Percentiles rank a stretch among this genome's conserved stretches.
These are phyloP conservation scores for Boletus eberwhitei DNA, from an alignment of 768 basidiomycete species.

Conservation along the genomic window DNA sequence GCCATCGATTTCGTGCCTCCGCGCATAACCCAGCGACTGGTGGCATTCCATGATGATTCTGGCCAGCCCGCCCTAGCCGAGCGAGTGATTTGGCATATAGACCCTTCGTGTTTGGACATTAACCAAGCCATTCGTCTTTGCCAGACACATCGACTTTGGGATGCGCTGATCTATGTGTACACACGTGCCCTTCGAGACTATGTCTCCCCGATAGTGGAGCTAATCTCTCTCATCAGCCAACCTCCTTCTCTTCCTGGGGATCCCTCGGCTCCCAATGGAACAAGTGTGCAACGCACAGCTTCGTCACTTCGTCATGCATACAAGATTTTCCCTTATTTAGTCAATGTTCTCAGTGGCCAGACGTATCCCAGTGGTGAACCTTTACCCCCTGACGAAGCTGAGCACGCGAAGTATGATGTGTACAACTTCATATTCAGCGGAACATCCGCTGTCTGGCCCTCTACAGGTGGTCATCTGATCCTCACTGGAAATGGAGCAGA, in stretches of 20 bases:
- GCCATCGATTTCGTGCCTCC: slow-evolving; percentile 78
- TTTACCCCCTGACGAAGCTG: slow-evolving; percentile 60
- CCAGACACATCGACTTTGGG: slow-evolving; percentile 78
- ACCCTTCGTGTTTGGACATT: slow-evolving; percentile 86
- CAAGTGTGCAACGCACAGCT: slow-evolving; percentile 11
- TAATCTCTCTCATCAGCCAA: slow-evolving; percentile 71
- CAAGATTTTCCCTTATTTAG: slow-evolving; percentile 89
- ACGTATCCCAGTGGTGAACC: slow-evolving; percentile 83
- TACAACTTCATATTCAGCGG: slow-evolving; percentile 87
- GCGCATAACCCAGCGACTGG: slow-evolving; percentile 79
- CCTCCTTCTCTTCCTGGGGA: slow-evolving; percentile 5
- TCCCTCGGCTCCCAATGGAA: slow-evolving; percentile 5
- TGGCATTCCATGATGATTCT: slow-evolving; percentile 72
- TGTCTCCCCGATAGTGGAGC: slow-evolving; percentile 82
- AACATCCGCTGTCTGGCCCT: slow-evolving; percentile 77
- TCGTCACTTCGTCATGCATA: slow-evolving; percentile 66
- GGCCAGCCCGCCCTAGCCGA: slow-evolving; percentile 75
- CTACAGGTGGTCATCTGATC: slow-evolving; percentile 67
- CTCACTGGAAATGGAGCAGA: slow-evolving; percentile 72
- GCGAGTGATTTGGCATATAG: slow-evolving; percentile 93
- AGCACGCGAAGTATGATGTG: slow-evolving; percentile 65
- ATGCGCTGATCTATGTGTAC: slow-evolving; percentile 93
- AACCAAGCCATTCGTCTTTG: slow-evolving; percentile 90
- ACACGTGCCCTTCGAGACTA: slow-evolving; percentile 86
- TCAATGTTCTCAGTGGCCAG: slow-evolving; percentile 74